Evolutionary conservation across 1,284 basidiomycete genomes (phyloP), one percentile per base, ranked within the genome.

Genomic region (Tetrapyrgos nigripes): DNA sequence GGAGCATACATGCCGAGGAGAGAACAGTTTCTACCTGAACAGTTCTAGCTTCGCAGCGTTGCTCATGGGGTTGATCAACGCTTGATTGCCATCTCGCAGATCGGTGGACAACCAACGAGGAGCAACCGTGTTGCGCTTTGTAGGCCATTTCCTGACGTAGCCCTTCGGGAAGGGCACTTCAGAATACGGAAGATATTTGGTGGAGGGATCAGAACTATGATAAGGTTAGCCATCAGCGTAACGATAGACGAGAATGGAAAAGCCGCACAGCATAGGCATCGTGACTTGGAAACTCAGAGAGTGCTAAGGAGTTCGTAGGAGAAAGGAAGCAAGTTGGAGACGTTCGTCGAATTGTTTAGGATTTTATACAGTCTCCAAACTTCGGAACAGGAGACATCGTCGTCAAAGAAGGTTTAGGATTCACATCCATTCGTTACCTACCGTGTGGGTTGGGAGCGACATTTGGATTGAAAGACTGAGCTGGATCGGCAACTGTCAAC

Each of bases 91-190:
- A 78, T 96, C 94, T 60, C 94, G 84, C 46, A 96, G 84, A 76
- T 96, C 94, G 23, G 93, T 95, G 23, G 91, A 93, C 60, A 94
- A 83, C 94, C 94, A 96, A 61, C 93, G 90, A 24, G 94, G 94
- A 3, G 92, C 78, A 57, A 81, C 81, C 17, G 80, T 80, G 64
- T 86, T 86, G 50, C 86, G 82, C 70, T 88, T 86, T 57, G 84
- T 81, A 4, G 94, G 94, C 94, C 94, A 96, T 76, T 86, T 84
- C 60, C 94, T 85, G 68, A 87, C 81, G 33, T 85, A 83, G 50
- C 59, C 60, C n/a, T 61, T 13, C 19, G 69, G 66, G 50, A 94
- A 85, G 52, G 91, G 79, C 46, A 93, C 77, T 14, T 88, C 83
- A 27, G 82, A 81, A 80, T 93, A 94, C 43, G 91, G 85, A 65